phyloP scores from a whole-genome alignment of 257 asterid species.

The Gynochthodes officinalis region DNA sequence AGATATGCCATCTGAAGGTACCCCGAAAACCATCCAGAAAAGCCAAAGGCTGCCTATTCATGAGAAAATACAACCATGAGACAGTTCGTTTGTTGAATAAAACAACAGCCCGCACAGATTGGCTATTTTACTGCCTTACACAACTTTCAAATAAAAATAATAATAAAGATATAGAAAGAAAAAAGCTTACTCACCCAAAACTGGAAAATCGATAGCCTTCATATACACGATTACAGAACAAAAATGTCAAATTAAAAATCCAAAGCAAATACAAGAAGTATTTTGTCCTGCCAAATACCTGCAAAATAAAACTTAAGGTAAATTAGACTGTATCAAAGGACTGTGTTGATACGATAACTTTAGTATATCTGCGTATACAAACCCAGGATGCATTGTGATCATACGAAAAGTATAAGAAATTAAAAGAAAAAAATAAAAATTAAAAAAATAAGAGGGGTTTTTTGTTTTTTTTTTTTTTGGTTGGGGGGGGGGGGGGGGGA shows the following conservation, averaged over 20 bases:
- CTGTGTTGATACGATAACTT: neutral
- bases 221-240: slow-evolving; percentile 68
- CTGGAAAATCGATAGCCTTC: slow-evolving; percentile 81
- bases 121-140: neutral
- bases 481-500: neutral
- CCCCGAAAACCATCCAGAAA: slow-evolving; percentile 83
- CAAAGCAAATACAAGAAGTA: slow-evolving; percentile 63
- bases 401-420: neutral
- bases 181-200: slow-evolving; percentile 52
- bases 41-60: slow-evolving; percentile 61
- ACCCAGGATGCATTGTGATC: neutral
- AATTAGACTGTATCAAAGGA: slow-evolving; percentile 37
- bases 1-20: slow-evolving; percentile 95
- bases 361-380: too few relatives aligned
- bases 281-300: slow-evolving; percentile 75
- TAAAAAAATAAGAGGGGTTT: too few relatives aligned
- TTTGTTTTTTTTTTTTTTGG: too few relatives aligned
- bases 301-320: slow-evolving; percentile 48
- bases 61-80: slow-evolving; percentile 22
- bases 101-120: neutral
- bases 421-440: neutral
- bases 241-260: slow-evolving; percentile 70
- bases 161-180: neutral
- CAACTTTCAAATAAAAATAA: neutral
- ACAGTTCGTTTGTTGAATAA: neutral